phyloP scores from a whole-genome alignment of 805 yeast species.

The Kazachstania bromeliacearum region DNA sequence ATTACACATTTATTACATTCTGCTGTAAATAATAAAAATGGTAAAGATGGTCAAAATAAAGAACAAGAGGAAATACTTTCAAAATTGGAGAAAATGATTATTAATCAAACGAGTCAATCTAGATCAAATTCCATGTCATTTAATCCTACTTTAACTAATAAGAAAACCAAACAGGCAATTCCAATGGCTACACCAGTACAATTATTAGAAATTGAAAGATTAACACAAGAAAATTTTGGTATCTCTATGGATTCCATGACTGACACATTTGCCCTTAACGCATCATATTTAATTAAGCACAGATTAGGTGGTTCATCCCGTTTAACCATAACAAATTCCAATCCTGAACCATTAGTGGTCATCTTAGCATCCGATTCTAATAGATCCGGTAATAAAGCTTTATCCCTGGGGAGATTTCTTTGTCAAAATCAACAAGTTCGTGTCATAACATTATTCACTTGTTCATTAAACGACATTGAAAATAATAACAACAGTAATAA shows the following conservation, averaged over 20 bases:
- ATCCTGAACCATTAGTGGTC: conserved; percentile 69
- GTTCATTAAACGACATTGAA: conserved; percentile 21
- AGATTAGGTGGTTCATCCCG: conserved; percentile 65
- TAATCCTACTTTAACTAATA: conserved; percentile 10
- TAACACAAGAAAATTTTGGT: conserved; percentile 45
- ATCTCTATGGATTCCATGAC: conserved; percentile 37
- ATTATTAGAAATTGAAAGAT: conserved; percentile 62
- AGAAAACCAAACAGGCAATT: conserved; percentile 25
- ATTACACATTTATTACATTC: conserved; percentile 28
- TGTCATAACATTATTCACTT: conserved; percentile 43
- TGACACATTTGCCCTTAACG: conserved; percentile 63
- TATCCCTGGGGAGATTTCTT: conserved; percentile 72
- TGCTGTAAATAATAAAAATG: conserved; percentile 14
- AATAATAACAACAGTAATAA: conserved; percentile 7
- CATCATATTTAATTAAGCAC: conserved; percentile 48
- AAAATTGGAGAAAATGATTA: conserved; percentile 19
- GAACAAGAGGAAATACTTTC: conserved; percentile 7
- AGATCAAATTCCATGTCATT: conserved; percentile 12
- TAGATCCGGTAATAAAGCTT: conserved; percentile 62
- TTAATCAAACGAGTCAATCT: conserved; percentile 11
- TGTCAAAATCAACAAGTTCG: conserved; percentile 51
- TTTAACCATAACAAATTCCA: conserved; percentile 56
- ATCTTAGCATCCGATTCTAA: conserved; percentile 60
- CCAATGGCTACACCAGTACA: conserved; percentile 73
- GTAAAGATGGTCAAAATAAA: conserved; percentile 1